Conservation (phyloP, 2,329 filamentous ascomycete species). For the Penicillium paneum region DNA sequence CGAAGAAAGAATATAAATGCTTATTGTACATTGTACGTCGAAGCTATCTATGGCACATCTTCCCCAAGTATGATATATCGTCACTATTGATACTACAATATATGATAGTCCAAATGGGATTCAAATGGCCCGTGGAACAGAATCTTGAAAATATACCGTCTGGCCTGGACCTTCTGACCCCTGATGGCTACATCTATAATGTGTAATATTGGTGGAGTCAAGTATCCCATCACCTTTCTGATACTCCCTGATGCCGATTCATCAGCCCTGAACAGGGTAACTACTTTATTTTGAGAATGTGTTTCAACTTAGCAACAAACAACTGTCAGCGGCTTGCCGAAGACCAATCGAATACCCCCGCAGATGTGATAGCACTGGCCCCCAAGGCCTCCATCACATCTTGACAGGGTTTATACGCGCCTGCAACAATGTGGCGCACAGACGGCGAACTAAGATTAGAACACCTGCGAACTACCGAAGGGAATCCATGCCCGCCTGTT, state of each 20-base stretch:
- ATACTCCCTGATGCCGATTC: slow-evolving; percentile 1
- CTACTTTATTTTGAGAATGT: slow-evolving; percentile 7
- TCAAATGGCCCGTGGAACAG: neutral
- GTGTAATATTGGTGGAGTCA: neutral
- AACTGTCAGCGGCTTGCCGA: neutral
- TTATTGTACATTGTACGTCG: neutral
- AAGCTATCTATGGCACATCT: neutral
- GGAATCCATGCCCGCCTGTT: neutral
- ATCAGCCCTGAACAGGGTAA: slow-evolving; percentile 1
- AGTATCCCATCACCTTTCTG: neutral
- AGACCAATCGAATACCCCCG: neutral
- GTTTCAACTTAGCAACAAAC: slow-evolving; percentile 6
- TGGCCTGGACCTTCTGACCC: neutral
- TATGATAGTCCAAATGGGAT: neutral
- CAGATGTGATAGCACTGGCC: slow-evolving; percentile 6
- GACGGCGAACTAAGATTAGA: slow-evolving; percentile 8
- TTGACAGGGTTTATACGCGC: slow-evolving; percentile 9
- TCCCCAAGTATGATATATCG: neutral
- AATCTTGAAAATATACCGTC: neutral
- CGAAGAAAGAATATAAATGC: neutral
- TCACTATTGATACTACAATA: neutral
- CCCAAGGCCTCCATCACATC: slow-evolving; percentile 6
- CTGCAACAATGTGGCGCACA: slow-evolving; percentile 7
- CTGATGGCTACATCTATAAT: neutral
- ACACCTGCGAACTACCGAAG: slow-evolving; percentile 5